These are phyloP conservation scores for Akanthomyces uredinophilus DNA, from an alignment of 2,329 filamentous ascomycete genomes.

Conservation along the genomic window DNA sequence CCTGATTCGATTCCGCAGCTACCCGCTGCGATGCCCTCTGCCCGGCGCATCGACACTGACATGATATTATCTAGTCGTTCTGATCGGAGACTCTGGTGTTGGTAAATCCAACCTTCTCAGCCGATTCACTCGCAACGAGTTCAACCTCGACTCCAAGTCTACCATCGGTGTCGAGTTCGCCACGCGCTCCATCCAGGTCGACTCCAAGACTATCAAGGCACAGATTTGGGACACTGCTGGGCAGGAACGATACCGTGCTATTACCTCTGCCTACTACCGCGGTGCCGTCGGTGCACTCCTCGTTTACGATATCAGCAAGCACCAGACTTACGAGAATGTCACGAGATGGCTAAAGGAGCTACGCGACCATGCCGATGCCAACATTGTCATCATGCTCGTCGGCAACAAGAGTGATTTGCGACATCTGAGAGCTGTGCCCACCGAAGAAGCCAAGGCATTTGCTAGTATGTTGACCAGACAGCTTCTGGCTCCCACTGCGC, in stretches of 20 bases:
- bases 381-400: conserved; percentile 99
- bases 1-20: conserved; percentile 11
- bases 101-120: conserved; percentile 99
- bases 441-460: conserved; percentile 96
- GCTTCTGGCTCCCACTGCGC: not conserved
- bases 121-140: conserved; percentile 99
- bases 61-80: conserved; percentile 62
- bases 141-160: conserved; percentile 99
- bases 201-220: conserved; percentile 99
- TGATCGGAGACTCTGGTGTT: conserved; percentile 98
- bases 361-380: conserved; percentile 94
- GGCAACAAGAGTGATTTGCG: conserved; percentile 99
- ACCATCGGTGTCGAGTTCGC: conserved; percentile 99
- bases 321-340: conserved; percentile 98
- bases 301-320: conserved; percentile 99
- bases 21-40: not conserved
- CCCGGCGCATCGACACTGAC: conserved; percentile 28
- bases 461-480: conserved; percentile 60
- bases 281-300: conserved; percentile 95
- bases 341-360: conserved; percentile 99
- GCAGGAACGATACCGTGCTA: conserved; percentile 97
- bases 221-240: conserved; percentile 99
- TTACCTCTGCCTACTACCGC: conserved; percentile 98
- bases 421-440: conserved; percentile 92
- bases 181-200: conserved; percentile 96